A percentile compares a stretch with the other conserved stretches of the same genome.
These are phyloP conservation scores for Hermanozyma aechmeae DNA, from an alignment of 805 yeast genomes.

Conservation along the genomic window DNA sequence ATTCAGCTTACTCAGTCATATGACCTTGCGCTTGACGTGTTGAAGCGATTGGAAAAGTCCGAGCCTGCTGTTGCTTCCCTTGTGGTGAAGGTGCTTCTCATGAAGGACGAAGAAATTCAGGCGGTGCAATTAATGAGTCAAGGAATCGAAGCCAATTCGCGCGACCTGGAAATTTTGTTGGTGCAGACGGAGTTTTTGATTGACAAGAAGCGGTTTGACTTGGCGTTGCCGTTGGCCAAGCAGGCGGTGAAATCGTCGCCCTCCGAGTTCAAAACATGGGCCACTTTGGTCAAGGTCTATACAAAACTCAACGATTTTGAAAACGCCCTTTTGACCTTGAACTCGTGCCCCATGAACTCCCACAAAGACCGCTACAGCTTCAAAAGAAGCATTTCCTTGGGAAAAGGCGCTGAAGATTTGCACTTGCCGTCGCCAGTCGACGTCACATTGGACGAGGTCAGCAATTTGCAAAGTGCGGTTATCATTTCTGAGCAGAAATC, in stretches of 20 bases:
- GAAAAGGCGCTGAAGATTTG: slow-evolving; percentile 38
- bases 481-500: slow-evolving; percentile 57
- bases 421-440: slow-evolving; percentile 74
- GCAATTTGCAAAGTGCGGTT: slow-evolving; percentile 55
- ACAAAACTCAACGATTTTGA: slow-evolving; percentile 58
- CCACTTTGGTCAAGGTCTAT: slow-evolving; percentile 53
- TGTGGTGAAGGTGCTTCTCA: slow-evolving; percentile 42
- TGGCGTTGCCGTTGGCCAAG: slow-evolving; percentile 50
- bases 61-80: slow-evolving; percentile 54
- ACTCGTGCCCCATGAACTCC: slow-evolving; percentile 76
- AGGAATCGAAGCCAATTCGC: slow-evolving; percentile 39
- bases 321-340: slow-evolving; percentile 60
- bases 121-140: slow-evolving; percentile 45
- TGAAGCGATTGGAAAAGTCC: slow-evolving; percentile 38
- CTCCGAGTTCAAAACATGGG: slow-evolving; percentile 70
- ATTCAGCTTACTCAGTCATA: slow-evolving; percentile 58
- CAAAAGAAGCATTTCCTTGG: slow-evolving; percentile 49
- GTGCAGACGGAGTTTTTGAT: slow-evolving; percentile 52
- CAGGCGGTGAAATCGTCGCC: slow-evolving; percentile 67
- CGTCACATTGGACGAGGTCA: slow-evolving; percentile 60
- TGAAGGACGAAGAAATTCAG: slow-evolving; percentile 50
- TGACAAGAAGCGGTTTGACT: slow-evolving; percentile 41
- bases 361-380: slow-evolving; percentile 58
- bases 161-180: slow-evolving; percentile 46
- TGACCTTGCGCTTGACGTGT: slow-evolving; percentile 50